These are phyloP conservation scores for Sarcodon sp. DNA, from an alignment of 768 basidiomycete genomes.

Conservation along the genomic window DNA sequence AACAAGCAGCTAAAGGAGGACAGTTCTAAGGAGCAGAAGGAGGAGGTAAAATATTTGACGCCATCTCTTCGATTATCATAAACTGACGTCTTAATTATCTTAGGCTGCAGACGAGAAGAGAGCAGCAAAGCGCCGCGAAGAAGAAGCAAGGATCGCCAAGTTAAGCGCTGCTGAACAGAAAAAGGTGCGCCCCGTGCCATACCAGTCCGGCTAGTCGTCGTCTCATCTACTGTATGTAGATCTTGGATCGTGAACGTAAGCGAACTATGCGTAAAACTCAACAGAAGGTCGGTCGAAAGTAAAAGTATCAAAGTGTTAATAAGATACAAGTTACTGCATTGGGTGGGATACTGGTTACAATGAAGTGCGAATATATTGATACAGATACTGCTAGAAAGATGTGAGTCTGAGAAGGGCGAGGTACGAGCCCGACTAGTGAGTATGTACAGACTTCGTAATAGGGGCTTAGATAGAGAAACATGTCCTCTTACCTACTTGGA, in stretches of 20 bases:
- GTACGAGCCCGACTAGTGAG: no score
- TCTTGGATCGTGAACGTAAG: slow-evolving; percentile 69
- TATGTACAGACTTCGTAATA: no score
- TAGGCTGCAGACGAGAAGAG: slow-evolving; percentile 53
- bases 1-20: slow-evolving; percentile 61
- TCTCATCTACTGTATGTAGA: slow-evolving; percentile 18
- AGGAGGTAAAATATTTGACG: slow-evolving; percentile 38
- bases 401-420: no score
- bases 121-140: slow-evolving; percentile 58
- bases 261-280: slow-evolving; percentile 58
- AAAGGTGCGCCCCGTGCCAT: slow-evolving; percentile 36
- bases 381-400: no score
- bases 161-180: slow-evolving; percentile 73
- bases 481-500: no score
- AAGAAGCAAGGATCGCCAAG: slow-evolving; percentile 60
- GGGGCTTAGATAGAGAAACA: no score
- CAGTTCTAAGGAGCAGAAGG: slow-evolving; percentile 49
- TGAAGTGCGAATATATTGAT: no score
- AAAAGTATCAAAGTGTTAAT: no score
- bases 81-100: not conserved
- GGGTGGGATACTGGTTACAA: no score
- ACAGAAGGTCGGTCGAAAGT: slow-evolving; percentile 27
- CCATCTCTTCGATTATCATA: not conserved
- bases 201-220: slow-evolving; percentile 2
- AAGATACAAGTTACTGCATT: no score